A percentile compares a stretch with the other conserved stretches of the same genome.
These are phyloP conservation scores for Stemphylium beticola DNA, from an alignment of 2,329 filamentous ascomycete species.

Conservation along the genomic window DNA sequence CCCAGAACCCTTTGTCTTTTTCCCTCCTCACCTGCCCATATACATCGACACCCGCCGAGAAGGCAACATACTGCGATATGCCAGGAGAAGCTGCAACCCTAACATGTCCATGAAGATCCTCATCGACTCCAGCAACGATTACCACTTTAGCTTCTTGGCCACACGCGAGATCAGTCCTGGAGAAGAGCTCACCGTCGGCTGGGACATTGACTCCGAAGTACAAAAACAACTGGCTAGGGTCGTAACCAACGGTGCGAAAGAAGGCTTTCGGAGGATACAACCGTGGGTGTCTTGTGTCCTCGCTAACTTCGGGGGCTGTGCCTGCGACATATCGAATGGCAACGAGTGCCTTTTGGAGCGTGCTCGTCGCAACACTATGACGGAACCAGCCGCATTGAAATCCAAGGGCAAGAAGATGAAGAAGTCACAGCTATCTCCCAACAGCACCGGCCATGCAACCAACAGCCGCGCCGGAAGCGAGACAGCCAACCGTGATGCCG, in stretches of 20 bases:
- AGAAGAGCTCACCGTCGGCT: slow-evolving; percentile 72
- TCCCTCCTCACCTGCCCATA: slow-evolving; percentile 85
- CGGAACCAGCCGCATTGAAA: slow-evolving; percentile 41
- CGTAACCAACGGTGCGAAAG: slow-evolving; percentile 67
- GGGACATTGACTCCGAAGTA: slow-evolving; percentile 57
- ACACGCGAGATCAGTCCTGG: slow-evolving; percentile 75
- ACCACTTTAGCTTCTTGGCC: slow-evolving; percentile 92
- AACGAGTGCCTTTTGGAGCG: slow-evolving; percentile 47
- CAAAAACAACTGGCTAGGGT: slow-evolving; percentile 67
- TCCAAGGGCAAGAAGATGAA: slow-evolving; percentile 59
- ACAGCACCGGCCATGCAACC: slow-evolving; percentile 59
- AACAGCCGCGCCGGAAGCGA: slow-evolving; percentile 68
- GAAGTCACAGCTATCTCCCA: slow-evolving; percentile 59
- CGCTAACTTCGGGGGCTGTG: slow-evolving; percentile 80
- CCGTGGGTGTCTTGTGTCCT: slow-evolving; percentile 73
- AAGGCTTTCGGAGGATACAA: slow-evolving; percentile 65
- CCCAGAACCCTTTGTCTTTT: slow-evolving; percentile 61
- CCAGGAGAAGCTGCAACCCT: slow-evolving; percentile 88
- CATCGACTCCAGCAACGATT: slow-evolving; percentile 71
- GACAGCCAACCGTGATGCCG: slow-evolving; percentile 54
- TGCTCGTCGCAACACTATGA: slow-evolving; percentile 40
- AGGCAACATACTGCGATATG: slow-evolving; percentile 84
- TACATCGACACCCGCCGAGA: slow-evolving; percentile 92
- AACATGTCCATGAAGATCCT: slow-evolving; percentile 90
- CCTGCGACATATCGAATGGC: slow-evolving; percentile 62